These are phyloP conservation scores for Kazachstania sp. DNA, from an alignment of 1,139 yeast species.

Conservation along the genomic window DNA sequence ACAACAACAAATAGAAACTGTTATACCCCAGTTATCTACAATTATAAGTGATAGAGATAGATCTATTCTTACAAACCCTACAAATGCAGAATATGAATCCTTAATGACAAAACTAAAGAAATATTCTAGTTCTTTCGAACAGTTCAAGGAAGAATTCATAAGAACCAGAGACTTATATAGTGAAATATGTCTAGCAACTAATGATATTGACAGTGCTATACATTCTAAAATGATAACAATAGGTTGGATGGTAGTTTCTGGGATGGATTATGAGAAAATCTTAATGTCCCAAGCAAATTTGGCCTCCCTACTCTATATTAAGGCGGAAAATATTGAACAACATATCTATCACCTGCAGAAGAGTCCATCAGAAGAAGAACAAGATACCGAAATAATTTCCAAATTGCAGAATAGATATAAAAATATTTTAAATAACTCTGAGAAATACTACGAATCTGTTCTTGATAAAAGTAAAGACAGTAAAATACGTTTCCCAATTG, in stretches of 20 bases:
- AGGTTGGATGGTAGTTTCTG: constrained; percentile 66
- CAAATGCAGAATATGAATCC: neutral
- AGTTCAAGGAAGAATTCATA: constrained; percentile 65
- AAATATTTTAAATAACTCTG: constrained; percentile 37
- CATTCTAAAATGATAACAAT: constrained; percentile 56
- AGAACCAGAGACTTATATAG: constrained; percentile 61
- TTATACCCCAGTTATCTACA: constrained; percentile 8
- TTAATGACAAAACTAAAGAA: constrained; percentile 1
- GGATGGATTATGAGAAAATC: constrained; percentile 53
- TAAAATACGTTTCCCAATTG: neutral
- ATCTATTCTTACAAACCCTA: neutral
- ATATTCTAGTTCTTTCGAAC: constrained; percentile 44
- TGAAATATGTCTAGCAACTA: constrained; percentile 53
- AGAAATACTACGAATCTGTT: constrained; percentile 45
- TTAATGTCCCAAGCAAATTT: constrained; percentile 60
- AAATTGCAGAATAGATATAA: constrained; percentile 29
- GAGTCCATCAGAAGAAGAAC: constrained; percentile 36
- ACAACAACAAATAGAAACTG: constrained; percentile 44
- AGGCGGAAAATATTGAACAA: constrained; percentile 55
- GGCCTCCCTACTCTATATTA: constrained; percentile 61
- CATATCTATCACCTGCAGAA: constrained; percentile 38
- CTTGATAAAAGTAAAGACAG: constrained; percentile 20
- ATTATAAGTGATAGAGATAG: neutral
- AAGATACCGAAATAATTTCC: constrained; percentile 1
- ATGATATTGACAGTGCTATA: constrained; percentile 55